Conservation (phyloP, 805 yeast genomes). For the Lachancea meyersii region DNA sequence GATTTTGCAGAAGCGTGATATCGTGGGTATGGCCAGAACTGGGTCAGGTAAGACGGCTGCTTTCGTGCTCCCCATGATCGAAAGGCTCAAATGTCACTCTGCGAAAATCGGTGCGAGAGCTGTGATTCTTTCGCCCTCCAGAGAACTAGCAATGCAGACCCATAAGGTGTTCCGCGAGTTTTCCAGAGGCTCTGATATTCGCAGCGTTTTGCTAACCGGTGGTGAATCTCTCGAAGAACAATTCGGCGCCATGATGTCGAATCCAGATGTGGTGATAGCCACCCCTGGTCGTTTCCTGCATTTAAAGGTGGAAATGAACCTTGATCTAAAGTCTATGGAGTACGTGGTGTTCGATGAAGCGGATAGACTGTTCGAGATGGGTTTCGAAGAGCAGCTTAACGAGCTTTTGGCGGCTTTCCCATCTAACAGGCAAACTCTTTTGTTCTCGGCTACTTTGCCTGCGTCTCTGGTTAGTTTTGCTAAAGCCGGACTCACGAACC, state of each 20-base stretch:
- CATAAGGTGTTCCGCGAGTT: constrained; percentile 84
- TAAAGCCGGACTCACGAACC: constrained; percentile 89
- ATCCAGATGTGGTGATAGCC: constrained; percentile 92
- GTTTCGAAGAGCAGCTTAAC: constrained; percentile 87
- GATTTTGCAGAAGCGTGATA: constrained; percentile 80
- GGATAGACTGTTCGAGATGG: constrained; percentile 93
- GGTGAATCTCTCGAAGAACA: constrained; percentile 99
- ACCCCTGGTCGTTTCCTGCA: constrained; percentile 98
- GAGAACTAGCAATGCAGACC: constrained; percentile 95
- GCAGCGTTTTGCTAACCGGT: constrained; percentile 81
- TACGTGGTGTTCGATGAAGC: constrained; percentile 96
- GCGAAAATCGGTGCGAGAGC: constrained; percentile 89
- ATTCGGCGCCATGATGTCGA: constrained; percentile 83
- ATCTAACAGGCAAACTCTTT: constrained; percentile 71
- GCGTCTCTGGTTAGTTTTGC: constrained; percentile 91
- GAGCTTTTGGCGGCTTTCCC: constrained; percentile 84
- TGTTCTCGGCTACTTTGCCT: constrained; percentile 95
- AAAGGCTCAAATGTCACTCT: constrained; percentile 72
- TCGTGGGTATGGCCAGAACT: constrained; percentile 99
- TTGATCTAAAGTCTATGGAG: constrained; percentile 77
- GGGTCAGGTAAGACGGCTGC: constrained; percentile 99
- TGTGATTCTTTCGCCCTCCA: constrained; percentile 82
- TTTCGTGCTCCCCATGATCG: constrained; percentile 83
- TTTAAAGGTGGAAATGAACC: constrained; percentile 89
- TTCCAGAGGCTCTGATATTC: constrained; percentile 72